Base-by-base conservation (phyloP, 2,329 filamentous ascomycete genomes). In the Talaromyces pinophilus region DNA sequence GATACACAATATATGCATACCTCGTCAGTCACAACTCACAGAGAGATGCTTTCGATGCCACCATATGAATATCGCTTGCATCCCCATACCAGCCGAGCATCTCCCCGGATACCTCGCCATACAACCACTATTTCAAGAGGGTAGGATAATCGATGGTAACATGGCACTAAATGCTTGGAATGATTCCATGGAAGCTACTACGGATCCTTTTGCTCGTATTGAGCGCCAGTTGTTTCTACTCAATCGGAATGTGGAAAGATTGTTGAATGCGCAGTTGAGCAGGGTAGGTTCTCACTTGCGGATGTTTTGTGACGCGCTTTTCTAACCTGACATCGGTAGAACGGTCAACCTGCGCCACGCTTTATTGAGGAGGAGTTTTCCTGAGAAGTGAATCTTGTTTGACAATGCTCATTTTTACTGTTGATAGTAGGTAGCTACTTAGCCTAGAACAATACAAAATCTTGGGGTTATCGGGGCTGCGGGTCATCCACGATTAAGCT, bases 401-500 rank as follows among this genome's bases (percentile, higher is more conserved):
- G n/a, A 40, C 40, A 7, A 17, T 4, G n/a, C 1, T 22, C 17
- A 33, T 28, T 8, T 33, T 17, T 50, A 11, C 11, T 38, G 13
- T 48, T 25, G 8, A 48, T 46, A 48, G 40, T 42, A n/a, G 4
- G 40, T 33, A 42, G 40, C n/a, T 25, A 25, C 1, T 25, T 42
- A 46, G 42, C 2, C 8, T 7, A 48, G 8, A 48, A 42, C 44
- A 48, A 22, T 25, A 13, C 19, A 25, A 5, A 50, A 54, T 30
- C 5, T n/a, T 6, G 46, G 25, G 25, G 25, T 3, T 4, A 25
- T 25, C 25, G 25, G 46, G 25, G 22, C n/a, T 2, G 54, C 40
- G 54, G 54, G 54, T 2, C 25, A 54, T 22, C 11, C 10, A 57
- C n/a, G 33, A 57, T 57, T 57, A 57, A 57, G 54, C 54, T 57